These are phyloP conservation scores for Neopestalotiopsis sp. DNA, from an alignment of 2,329 filamentous ascomycete genomes.

Conservation along the genomic window DNA sequence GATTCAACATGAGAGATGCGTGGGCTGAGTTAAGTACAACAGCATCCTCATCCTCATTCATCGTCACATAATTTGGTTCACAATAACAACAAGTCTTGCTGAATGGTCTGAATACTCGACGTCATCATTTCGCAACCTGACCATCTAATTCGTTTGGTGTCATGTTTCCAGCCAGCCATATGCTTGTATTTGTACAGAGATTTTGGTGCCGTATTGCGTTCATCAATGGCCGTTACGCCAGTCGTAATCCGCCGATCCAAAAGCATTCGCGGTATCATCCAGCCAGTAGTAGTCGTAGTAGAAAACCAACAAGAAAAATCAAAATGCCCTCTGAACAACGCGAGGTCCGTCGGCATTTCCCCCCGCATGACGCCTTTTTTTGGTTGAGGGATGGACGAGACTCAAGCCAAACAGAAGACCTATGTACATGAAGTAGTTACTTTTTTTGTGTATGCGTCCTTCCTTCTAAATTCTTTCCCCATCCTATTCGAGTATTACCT, in stretches of 20 bases:
- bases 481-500: background rate
- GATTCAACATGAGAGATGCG: too few species aligned
- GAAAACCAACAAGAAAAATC: background rate
- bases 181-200: conserved; percentile 13
- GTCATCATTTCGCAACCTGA: too few species aligned
- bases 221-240: conserved; percentile 15
- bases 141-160: too few species aligned
- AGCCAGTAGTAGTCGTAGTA: background rate
- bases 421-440: conserved; percentile 16
- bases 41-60: too few species aligned
- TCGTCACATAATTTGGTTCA: too few species aligned
- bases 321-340: conserved; percentile 12
- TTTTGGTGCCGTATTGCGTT: conserved; percentile 1
- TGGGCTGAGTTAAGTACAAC: too few species aligned
- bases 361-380: background rate
- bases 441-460: background rate
- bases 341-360: background rate
- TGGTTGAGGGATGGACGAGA: too few species aligned
- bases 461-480: background rate
- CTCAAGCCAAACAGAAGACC: conserved; percentile 14
- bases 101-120: too few species aligned
- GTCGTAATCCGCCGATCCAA: background rate
- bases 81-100: too few species aligned
- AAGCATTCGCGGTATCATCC: conserved; percentile 15
- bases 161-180: background rate